These are phyloP conservation scores for Malassezia yamatoensis DNA, from an alignment of 1,284 basidiomycete species.

Conservation along the genomic window DNA sequence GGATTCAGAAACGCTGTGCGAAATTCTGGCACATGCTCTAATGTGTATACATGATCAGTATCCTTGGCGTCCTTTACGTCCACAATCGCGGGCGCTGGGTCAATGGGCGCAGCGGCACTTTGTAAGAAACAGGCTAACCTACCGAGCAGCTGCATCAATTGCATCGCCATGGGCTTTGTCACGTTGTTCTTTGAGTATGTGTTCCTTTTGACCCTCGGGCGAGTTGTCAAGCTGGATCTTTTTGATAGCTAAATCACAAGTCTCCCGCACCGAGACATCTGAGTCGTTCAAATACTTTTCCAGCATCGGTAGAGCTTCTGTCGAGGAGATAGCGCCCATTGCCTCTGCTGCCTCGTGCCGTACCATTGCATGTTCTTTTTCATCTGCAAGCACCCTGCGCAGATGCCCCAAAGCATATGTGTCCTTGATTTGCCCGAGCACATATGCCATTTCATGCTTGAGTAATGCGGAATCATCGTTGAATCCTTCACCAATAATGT, in stretches of 20 bases:
- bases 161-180: conserved; percentile 17
- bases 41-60: conserved; percentile 27
- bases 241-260: conserved; percentile 89
- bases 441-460: conserved; percentile 95
- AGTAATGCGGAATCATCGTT: conserved; percentile 76
- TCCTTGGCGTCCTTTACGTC: conserved; percentile 20
- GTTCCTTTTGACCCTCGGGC: conserved; percentile 45
- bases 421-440: conserved; percentile 80
- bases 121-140: background rate
- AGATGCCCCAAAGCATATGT: conserved; percentile 67
- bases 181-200: conserved; percentile 37
- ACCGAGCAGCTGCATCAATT: conserved; percentile 7
- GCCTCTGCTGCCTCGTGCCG: conserved; percentile 98
- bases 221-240: conserved; percentile 85
- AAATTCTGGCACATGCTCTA: conserved; percentile 53
- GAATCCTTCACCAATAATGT: conserved; percentile 78
- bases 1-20: conserved; percentile 61
- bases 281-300: conserved; percentile 63
- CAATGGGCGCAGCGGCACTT: conserved; percentile 66
- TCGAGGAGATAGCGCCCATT: conserved; percentile 79
- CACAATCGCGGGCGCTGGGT: conserved; percentile 68
- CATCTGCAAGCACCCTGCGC: conserved; percentile 63
- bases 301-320: conserved; percentile 62
- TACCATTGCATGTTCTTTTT: conserved; percentile 84
- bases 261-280: conserved; percentile 78